Evolutionary conservation across 2,329 filamentous ascomycete species (phyloP), one percentile per base, ranked within the genome.

Genomic region (Byssothecium circinans): DNA sequence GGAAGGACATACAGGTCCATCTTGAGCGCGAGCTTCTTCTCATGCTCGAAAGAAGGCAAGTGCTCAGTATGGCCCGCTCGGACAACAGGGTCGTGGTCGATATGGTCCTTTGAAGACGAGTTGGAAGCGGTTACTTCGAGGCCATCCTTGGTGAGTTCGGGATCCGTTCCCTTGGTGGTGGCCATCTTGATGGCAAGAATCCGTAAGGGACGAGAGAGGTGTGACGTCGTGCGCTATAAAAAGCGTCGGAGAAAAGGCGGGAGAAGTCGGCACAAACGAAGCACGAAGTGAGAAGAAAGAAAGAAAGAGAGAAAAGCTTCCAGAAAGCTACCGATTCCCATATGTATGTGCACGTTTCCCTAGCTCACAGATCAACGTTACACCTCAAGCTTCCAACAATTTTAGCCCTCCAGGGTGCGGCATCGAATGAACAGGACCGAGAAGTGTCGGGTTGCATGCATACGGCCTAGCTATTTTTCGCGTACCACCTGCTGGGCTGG

Each of bases 1-100:
- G 82, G 82, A n/a, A 84, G 65, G 38, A 84, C 76, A 41, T 73
- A 68, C 4, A 78, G 45, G 54, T 80, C 78, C 54, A 84, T 80
- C 52, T 82, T 82, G 62, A 77, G 76, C 43, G 80, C 78, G 12
- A 84, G 68, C 1, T 54, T 50, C 41, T 61, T 64, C 42, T 73
- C 70, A 41, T 70, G 67, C 48, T 70, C 67, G 43, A 60, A 71
- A 7, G 54, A 64, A 10, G 65, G 67, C 2, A 69, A 57, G 43
- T 69, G 67, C 14, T 67, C 52, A 2, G 60, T 64, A 33, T 64
- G 56, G 45, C 65, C 67, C 47, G 64, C 63, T 36, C 61, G 40
- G 0, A 59, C 60, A 4, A 55, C 37, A 4, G 64, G 62, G 18
- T 52, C 55, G 27, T 47, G 40, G 43, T 5, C 4, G 29, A 5